Evolutionary conservation across 2,329 filamentous ascomycete species (phyloP), one percentile per base, ranked within the genome.

Genomic region (Fusarium sp.): DNA sequence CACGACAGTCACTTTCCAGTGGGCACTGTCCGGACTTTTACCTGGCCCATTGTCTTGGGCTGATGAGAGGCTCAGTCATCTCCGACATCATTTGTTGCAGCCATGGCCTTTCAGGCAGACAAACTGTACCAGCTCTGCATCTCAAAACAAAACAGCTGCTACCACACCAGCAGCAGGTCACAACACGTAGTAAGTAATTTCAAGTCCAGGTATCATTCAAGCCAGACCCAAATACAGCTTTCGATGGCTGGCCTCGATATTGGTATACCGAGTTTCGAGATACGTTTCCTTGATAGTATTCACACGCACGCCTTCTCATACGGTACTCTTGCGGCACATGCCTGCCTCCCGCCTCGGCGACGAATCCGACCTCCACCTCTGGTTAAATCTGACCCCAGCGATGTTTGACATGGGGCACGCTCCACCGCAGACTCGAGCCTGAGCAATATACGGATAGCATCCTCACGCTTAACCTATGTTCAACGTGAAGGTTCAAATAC

Each of bases 61-160:
- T 64, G 50, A 56, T 64, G 62, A 57, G 63, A 70, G 47, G 58
- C 45, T 52, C 53, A 40, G 50, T 60, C 50, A 66, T 50, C 52
- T 64, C 66, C 45, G 43, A 67, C 62, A 56, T 55, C 44, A 69
- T 59, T 70, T 62, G 66, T 68, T 56, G 41, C 66, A 67, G 62
- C 56, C 46, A 55, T 48, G 56, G 30, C 46, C 55, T 41, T 50
- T 22, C 24, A 53, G 55, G 40, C 53, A 65, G 37, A 51, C 47
- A 32, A 37, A 15, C 32, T 30, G 40, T 46, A 45, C 32, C 46
- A 63, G 26, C 30, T 41, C 39, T 43, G 39, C 40, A 49, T 43
- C 26, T 39, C 17, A 43, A 26, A 24, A 40, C 17, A 43, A 26
- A 24, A 40, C 30, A 40, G 35, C 35, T 44, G 43, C 46, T 43